These are phyloP conservation scores for Cystobasidium ongulense DNA, from an alignment of 768 basidiomycete species.

Conservation along the genomic window DNA sequence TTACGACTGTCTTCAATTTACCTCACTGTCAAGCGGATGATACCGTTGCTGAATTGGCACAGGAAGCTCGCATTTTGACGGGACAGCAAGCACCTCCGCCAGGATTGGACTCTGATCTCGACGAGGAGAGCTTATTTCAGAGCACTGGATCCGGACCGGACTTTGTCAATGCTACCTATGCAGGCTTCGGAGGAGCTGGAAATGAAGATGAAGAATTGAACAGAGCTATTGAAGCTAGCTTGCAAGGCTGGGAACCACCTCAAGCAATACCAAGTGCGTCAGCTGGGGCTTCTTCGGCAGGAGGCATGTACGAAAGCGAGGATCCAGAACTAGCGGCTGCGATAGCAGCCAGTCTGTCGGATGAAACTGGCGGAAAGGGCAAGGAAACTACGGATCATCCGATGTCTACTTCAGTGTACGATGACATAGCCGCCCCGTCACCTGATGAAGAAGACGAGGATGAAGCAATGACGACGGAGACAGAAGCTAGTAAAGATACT, in stretches of 20 bases:
- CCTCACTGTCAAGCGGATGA: constrained; percentile 29
- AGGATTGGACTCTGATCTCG: not conserved
- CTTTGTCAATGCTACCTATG: constrained; percentile 6
- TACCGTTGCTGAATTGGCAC: constrained; percentile 10
- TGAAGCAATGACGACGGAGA: not conserved
- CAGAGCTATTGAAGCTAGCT: constrained; percentile 21
- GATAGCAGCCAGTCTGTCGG: constrained; percentile 23
- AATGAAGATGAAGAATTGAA: constrained; percentile 30
- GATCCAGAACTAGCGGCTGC: constrained; percentile 29
- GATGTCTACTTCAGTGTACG: not conserved
- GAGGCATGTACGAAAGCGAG: not conserved
- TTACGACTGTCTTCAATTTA: not conserved
- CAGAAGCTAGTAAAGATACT: not conserved
- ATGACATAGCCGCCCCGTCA: not conserved
- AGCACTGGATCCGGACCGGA: constrained; percentile 15
- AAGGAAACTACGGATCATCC: not conserved
- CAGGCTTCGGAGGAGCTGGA: not conserved
- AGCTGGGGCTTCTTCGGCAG: not conserved
- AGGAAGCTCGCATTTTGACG: not conserved
- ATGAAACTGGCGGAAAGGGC: not conserved
- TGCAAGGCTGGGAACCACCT: not conserved
- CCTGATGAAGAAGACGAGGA: constrained; percentile 18
- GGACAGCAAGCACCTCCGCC: not conserved
- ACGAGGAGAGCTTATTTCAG: not conserved
- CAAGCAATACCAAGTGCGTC: not conserved